Evolutionary conservation across 2,329 filamentous ascomycete species (phyloP).

Genomic region (Didymella glomerata): DNA sequence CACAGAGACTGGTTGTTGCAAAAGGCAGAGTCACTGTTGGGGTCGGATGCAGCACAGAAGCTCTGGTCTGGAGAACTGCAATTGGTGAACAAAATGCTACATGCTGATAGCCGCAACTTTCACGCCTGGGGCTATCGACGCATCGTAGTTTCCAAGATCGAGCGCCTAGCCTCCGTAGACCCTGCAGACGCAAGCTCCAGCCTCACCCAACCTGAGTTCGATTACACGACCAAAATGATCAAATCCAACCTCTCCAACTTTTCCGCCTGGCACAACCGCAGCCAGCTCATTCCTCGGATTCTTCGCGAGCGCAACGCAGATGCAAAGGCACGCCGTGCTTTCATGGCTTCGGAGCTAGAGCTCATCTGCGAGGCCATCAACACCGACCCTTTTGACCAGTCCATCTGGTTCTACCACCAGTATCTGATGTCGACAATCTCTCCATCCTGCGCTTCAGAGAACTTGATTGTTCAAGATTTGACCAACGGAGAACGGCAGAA

Average conservation of each 20-base stretch:
- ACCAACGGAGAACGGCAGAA: conserved; percentile 66
- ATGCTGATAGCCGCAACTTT: conserved; percentile 87
- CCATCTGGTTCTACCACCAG: conserved; percentile 96
- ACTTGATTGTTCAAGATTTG: conserved; percentile 72
- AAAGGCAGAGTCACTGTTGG: conserved; percentile 72
- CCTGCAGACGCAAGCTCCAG: conserved; percentile 50
- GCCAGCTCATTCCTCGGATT: conserved; percentile 79
- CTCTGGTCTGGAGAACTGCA: conserved; percentile 88
- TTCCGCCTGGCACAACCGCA: conserved; percentile 93
- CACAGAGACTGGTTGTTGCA: conserved; percentile 86
- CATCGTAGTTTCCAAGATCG: conserved; percentile 77
- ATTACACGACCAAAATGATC: conserved; percentile 92
- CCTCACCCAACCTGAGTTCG: conserved; percentile 82
- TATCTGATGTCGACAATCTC: conserved; percentile 74
- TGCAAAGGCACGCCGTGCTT: conserved; percentile 67
- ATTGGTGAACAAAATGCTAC: conserved; percentile 87
- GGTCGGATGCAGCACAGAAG: conserved; percentile 62
- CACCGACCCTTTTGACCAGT: conserved; percentile 92
- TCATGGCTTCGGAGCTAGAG: conserved; percentile 80
- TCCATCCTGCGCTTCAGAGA: conserved; percentile 61
- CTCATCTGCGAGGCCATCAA: conserved; percentile 81
- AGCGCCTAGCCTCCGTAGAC: conserved; percentile 57
- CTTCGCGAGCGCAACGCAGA: conserved; percentile 74
- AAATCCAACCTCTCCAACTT: conserved; percentile 88
- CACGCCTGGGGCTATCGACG: conserved; percentile 95